Evolutionary conservation across 108 stramenopile species (phyloP).

Genomic region (Skeletonema menzelii): DNA sequence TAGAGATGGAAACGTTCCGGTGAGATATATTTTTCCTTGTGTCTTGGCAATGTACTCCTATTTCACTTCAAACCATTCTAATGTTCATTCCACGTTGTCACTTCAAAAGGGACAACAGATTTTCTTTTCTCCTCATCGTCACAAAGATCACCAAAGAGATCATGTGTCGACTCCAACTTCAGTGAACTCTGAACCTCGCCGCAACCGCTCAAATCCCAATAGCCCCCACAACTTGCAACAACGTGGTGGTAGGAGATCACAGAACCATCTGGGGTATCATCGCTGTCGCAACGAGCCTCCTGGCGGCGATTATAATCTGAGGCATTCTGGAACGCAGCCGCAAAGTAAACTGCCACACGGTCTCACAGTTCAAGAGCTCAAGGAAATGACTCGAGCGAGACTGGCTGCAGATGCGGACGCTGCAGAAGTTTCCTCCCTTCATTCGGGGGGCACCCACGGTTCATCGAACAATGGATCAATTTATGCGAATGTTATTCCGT

Average conservation of each 20-base stretch:
- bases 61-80: neutral
- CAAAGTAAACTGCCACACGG: conserved; percentile 83
- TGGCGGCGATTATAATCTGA: too few species aligned
- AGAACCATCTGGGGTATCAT: neutral
- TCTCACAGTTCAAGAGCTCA: conserved; percentile 90
- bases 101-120: neutral
- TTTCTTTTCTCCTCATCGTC: neutral
- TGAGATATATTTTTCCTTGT: conserved; percentile 3
- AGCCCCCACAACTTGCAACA: neutral
- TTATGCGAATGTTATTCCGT: neutral
- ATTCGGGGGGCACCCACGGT: conserved; percentile 25
- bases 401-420: conserved; percentile 71
- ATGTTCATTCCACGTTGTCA: neutral
- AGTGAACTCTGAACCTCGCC: neutral
- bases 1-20: conserved; percentile 30
- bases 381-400: conserved; percentile 90
- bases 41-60: neutral
- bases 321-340: too few species aligned
- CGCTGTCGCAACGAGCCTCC: neutral
- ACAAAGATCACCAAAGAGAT: neutral
- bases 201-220: neutral
- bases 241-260: neutral
- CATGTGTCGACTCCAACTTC: neutral
- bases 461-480: conserved; percentile 12
- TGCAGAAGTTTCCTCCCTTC: conserved; percentile 18